Base-by-base conservation (phyloP, 2,329 filamentous ascomycete species). In the Paecilomyces fulvus region DNA sequence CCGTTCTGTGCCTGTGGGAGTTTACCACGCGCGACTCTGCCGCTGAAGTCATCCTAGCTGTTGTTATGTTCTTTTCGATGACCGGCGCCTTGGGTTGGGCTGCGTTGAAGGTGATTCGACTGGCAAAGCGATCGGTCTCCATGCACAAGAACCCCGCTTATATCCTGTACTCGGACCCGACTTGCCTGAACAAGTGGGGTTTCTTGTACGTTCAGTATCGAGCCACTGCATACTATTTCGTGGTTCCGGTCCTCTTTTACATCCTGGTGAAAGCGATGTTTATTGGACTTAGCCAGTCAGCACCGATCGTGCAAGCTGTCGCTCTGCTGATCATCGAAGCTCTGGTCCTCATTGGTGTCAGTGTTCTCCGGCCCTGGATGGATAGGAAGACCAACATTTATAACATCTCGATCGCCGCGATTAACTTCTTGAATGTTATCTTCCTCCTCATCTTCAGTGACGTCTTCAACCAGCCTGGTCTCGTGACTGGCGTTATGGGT, bases 121-220 rank as follows among this genome's bases (percentile, higher is more conserved):
- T 97, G 60, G 92, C 91, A 31, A 90, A 90, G 68, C 88, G 90
- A 64, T 96, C 92, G 30, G 88, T 95, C 60, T 76, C 82, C 56
- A 90, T 96, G 84, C 92, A 96, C 80, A 92, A 92, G 76, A 96
- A 96, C 77, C 91, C 92, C 25, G 92, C 92, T 28, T 96, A 96
- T 74, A 96, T 96, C 64, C 85, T 97, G 60, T 97, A 95, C 77
- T 96, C 92, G 2, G 92, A 97, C 67, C 91, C 92, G n/a, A 83
- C 90, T 60, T 87, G 89, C 54, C 83, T 97, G 61, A 96, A 96
- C 83, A 95, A 96, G 76, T 96, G 92, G 92, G 92, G 92, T 21
- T 96, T 96, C 79, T 83, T 97, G 62, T 97, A 97, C 70, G 90
- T 97, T 46, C 92, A 96, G 73, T 96, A 95, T 81, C 89, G 92